Percentiles rank a stretch among this genome's conserved stretches.
Evolutionary conservation across 208 protist species (phyloP).

Genomic region (Paratrypanosoma confusum): DNA sequence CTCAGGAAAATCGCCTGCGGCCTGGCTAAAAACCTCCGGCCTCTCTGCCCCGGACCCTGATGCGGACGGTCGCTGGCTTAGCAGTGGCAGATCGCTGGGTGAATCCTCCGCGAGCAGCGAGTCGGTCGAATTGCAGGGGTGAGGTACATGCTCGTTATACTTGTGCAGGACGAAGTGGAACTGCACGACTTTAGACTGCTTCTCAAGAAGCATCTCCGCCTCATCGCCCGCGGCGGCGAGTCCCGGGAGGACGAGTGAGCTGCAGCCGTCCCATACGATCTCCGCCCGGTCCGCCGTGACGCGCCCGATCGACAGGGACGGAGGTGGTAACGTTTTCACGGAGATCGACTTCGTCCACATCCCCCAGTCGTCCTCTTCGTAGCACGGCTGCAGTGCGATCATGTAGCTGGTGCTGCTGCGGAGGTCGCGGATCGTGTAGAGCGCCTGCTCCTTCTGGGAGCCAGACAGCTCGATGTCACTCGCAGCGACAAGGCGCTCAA

Average conservation of each 20-base stretch:
- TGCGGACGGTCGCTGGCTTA: no score
- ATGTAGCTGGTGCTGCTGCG: slow-evolving; percentile 57
- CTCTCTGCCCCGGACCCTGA: no score
- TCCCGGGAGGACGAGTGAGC: no score
- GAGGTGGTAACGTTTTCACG: slow-evolving; percentile 49
- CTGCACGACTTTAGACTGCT: slow-evolving; percentile 8
- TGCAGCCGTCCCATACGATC: slow-evolving; percentile 30
- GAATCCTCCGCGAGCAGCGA: no score
- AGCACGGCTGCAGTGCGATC: slow-evolving; percentile 77
- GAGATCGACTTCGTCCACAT: slow-evolving; percentile 57
- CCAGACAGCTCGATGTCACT: slow-evolving; percentile 9
- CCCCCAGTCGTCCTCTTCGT: slow-evolving; percentile 66
- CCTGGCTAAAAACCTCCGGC: no score
- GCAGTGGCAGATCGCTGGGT: no score
- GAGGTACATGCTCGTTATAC: no score
- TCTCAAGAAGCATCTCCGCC: neutral
- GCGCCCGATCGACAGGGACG: slow-evolving; percentile 25
- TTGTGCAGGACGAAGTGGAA: slow-evolving; percentile 7
- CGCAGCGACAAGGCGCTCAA: slow-evolving; percentile 14
- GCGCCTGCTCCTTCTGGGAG: slow-evolving; percentile 14
- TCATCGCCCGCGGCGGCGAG: neutral
- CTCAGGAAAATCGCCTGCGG: no score
- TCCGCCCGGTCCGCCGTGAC: slow-evolving; percentile 22
- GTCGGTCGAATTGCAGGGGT: no score
- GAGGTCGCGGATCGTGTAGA: slow-evolving; percentile 53